Evolutionary conservation across 2,329 filamentous ascomycete species (phyloP), one percentile per base, ranked within the genome.

Genomic region (Bipolaris victoriae): DNA sequence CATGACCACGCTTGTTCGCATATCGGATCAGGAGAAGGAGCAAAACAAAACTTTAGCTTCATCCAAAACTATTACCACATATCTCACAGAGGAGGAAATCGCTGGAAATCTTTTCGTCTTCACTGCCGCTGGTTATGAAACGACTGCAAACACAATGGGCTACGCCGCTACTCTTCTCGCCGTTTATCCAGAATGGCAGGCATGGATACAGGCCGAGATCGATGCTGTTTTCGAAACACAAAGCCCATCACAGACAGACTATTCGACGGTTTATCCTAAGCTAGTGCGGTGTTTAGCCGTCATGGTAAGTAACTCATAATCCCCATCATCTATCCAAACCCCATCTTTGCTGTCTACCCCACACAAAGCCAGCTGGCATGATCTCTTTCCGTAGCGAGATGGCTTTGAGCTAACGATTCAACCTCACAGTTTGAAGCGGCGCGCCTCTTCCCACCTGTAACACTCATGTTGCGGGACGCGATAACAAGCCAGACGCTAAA

Each of bases 141-240:
- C 67, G 0, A 69, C 67, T n/a, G 80, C 81, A 4, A 81, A 81
- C 53, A 80, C 80, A 0, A 75, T 84, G 52, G 74, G 78, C 1
- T 85, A 80, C 60, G 77, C 79, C 3, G 60, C 82, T 9, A 73
- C 75, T 2, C 68, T 82, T 2, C 74, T 84, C 0, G 76, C 80
- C 2, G 68, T 73, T 1, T 73, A 81, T 52, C 81, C 82, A 0
- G 61, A 80, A 58, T 81, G 78, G 76, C 83, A 85, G 67, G 75
- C 77, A 4, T 84, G 83, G 82, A 64, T 85, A 7, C 49, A 52
- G 10, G 78, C 80, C 53, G 83, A 85, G 44, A 74, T 84, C 44
- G 69, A 78, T 41, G 37, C 56, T 3, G 62, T 82, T 18, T 63
- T 68, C 3, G 49, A 40, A 26, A 40, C 1, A 33, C 16, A 18